phyloP scores from a whole-genome alignment of 768 basidiomycete species.

The Lactarius indigo region DNA sequence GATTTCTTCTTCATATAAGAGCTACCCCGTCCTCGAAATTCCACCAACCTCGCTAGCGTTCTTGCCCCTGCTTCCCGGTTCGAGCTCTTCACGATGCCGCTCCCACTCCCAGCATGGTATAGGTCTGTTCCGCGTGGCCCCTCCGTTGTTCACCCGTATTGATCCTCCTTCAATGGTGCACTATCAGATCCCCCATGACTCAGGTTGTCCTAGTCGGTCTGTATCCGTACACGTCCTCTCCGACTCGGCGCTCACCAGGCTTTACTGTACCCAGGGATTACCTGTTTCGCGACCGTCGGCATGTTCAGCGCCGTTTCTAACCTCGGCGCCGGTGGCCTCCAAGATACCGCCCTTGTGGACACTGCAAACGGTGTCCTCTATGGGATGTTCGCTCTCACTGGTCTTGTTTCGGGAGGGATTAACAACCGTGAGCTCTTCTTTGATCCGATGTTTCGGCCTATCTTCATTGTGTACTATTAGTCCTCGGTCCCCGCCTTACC shows the following conservation, averaged over 20 bases:
- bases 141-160: neutral
- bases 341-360: conserved; percentile 39
- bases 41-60: neutral
- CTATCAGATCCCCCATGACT: conserved; percentile 20
- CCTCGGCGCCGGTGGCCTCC: conserved; percentile 39
- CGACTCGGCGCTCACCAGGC: neutral
- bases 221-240: neutral
- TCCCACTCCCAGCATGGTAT: conserved; percentile 23
- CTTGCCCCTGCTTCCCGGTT: neutral
- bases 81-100: neutral
- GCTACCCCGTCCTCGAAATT: neutral
- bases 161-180: neutral
- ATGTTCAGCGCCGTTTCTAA: conserved; percentile 40
- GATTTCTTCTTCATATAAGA: neutral
- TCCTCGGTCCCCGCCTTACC: conserved; percentile 49
- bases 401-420: conserved; percentile 40
- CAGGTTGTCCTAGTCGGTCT: conserved; percentile 25
- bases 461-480: conserved; percentile 17
- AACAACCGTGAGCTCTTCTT: conserved; percentile 30
- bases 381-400: conserved; percentile 41
- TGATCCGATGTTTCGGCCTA: conserved; percentile 6
- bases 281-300: conserved; percentile 36
- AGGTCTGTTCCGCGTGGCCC: neutral
- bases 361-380: conserved; percentile 43
- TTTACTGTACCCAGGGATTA: conserved; percentile 15